Evolutionary conservation across 2,329 filamentous ascomycete species (phyloP).

Genomic region (Arthrobotrys pseudoclavata): DNA sequence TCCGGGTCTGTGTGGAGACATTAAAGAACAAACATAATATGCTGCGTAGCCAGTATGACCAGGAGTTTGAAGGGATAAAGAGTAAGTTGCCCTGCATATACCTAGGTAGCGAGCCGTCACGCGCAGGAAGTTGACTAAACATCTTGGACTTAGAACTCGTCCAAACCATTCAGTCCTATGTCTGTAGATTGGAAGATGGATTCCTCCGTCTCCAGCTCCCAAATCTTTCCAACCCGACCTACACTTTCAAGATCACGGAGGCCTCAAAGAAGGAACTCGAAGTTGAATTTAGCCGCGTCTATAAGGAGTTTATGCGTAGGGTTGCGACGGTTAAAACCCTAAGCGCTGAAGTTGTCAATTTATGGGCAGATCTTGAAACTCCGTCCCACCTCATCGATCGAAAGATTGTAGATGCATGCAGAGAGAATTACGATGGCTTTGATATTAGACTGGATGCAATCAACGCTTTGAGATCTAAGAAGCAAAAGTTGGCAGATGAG

Average conservation of each 20-base stretch:
- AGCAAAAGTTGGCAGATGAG: conserved; percentile 87
- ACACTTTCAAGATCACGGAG: conserved; percentile 89
- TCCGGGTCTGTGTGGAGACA: conserved; percentile 81
- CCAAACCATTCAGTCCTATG: conserved; percentile 93
- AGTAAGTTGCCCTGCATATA: conserved; percentile 72
- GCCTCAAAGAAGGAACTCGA: conserved; percentile 89
- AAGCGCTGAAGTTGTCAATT: conserved; percentile 86
- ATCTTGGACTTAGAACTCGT: conserved; percentile 77
- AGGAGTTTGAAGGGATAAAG: conserved; percentile 94
- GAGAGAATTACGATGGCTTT: conserved; percentile 64
- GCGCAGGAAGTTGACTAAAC: neutral
- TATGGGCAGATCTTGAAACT: conserved; percentile 96
- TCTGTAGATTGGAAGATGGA: conserved; percentile 89
- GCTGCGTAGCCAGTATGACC: conserved; percentile 84
- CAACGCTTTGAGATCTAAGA: conserved; percentile 77
- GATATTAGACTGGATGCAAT: conserved; percentile 92
- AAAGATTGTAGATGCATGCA: conserved; percentile 87
- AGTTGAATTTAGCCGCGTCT: conserved; percentile 90
- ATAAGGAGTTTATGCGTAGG: conserved; percentile 93
- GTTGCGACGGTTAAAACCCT: conserved; percentile 80
- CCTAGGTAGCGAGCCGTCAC: neutral
- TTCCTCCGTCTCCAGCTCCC: conserved; percentile 90
- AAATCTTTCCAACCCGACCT: conserved; percentile 81
- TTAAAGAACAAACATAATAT: conserved; percentile 89
- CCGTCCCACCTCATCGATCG: conserved; percentile 92